Conservation (phyloP, 306 rosid genomes). For the Vigna mungo region DNA sequence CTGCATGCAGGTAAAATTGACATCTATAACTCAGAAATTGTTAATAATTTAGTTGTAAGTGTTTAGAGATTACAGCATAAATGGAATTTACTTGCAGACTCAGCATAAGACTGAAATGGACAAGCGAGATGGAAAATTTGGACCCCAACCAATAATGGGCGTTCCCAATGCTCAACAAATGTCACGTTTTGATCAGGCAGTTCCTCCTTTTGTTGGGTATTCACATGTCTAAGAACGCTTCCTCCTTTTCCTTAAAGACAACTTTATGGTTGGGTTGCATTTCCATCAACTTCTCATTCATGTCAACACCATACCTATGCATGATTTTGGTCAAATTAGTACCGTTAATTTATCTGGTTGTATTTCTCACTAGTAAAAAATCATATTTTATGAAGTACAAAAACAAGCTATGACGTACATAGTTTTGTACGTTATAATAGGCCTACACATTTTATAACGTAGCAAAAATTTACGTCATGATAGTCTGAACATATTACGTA, state of each 20-base stretch:
- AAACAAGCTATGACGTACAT: too few relatives aligned
- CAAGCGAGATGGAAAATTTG: conserved; percentile 79
- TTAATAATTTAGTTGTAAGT: not conserved
- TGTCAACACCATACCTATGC: not conserved
- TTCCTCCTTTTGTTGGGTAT: conserved; percentile 79
- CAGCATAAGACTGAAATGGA: conserved; percentile 93
- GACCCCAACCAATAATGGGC: conserved; percentile 67
- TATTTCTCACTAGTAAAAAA: too few relatives aligned
- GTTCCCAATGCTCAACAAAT: conserved; percentile 73
- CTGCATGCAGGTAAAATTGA: conserved; percentile 82
- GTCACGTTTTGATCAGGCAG: conserved; percentile 82
- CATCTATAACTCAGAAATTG: conserved; percentile 1
- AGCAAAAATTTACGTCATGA: too few relatives aligned
- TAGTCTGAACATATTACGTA: too few relatives aligned
- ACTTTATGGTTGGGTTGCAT: not conserved
- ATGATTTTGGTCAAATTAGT: not conserved
- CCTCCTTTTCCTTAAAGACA: not conserved
- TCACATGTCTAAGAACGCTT: conserved; percentile 48
- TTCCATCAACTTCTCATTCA: not conserved
- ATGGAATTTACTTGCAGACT: conserved; percentile 59
- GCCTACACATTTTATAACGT: too few relatives aligned
- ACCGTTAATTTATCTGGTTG: not conserved
- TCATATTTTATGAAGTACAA: too few relatives aligned
- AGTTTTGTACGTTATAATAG: too few relatives aligned
- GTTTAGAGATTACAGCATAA: not conserved